Base-by-base conservation (phyloP, 164 flowering plant species). In the Annona squamosa region DNA sequence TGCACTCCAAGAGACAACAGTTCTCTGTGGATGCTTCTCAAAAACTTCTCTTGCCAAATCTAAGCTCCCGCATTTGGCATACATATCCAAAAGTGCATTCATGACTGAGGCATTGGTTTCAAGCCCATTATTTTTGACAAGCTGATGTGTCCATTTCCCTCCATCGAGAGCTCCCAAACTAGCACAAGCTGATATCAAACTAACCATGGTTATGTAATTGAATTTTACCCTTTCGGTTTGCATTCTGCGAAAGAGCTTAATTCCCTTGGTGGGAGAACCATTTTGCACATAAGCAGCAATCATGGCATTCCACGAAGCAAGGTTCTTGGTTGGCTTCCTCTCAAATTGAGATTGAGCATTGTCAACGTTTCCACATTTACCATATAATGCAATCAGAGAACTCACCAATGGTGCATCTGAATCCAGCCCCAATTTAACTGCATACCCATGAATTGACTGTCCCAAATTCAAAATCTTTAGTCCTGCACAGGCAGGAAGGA, bases 71-170 rank as follows among this genome's bases (percentile, higher is more conserved):
- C 87, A 85, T 78, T 88, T 88, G 6, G 88, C 86, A 76, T 86
- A 86, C 89, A 85, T 86, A 71, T 86, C 87, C 26, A 88, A 75
- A 10, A 88, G 71, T 19, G 92, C 90, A 71, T 88, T 88, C 73
- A 77, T 41, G 41, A 79, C 66, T 45, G 81, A 71, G 5, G 48
- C 56, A 65, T 74, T 76, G 41, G 59, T 72, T 45, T 77, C 75
- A n/a, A 81, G 71, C 46, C 82, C 77, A 67, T 74, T 74, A 19
- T 66, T 72, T 1, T 48, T 69, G 65, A 78, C 77, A 62, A 78
- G 77, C 72, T 78, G 79, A 77, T 79, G 83, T 6, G 75, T 72
- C 83, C 80, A 78, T 78, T 41, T 76, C 72, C 83, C 83, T 3
- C 72, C 71, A 52, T 68, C 66, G 3, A 84, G 78, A 45, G 75